Evolutionary conservation across 2,329 filamentous ascomycete species (phyloP).

Genomic region (Neofusicoccum cordaticola): DNA sequence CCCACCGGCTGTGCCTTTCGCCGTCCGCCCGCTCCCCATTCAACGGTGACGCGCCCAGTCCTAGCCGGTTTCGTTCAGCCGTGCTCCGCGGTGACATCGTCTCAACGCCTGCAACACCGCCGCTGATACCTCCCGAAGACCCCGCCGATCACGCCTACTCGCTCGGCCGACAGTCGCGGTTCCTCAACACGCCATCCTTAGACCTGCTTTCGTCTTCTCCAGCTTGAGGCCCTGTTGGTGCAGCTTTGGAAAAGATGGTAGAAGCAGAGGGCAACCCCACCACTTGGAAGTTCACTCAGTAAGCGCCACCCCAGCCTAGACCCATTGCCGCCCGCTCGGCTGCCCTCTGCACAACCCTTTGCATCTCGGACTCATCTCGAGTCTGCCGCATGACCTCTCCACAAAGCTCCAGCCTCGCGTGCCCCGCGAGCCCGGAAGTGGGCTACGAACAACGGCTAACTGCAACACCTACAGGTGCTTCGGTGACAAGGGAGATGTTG

Average conservation of each 20-base stretch:
- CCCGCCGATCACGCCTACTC: slow-evolving; percentile 2
- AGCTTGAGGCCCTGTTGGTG: slow-evolving; percentile 18
- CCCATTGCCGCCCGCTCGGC: neutral
- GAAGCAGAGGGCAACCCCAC: slow-evolving; percentile 91
- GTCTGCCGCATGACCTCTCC: neutral
- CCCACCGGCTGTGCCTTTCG: slow-evolving; percentile 11
- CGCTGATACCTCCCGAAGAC: slow-evolving; percentile 16
- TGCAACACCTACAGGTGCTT: slow-evolving; percentile 69
- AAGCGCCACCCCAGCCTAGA: slow-evolving; percentile 45
- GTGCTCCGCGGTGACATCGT: slow-evolving; percentile 16
- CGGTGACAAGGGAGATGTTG: slow-evolving; percentile 98
- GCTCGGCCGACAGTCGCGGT: slow-evolving; percentile 3
- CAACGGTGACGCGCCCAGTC: slow-evolving; percentile 19
- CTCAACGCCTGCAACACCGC: slow-evolving; percentile 16
- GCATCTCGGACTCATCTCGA: neutral
- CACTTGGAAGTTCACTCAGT: slow-evolving; percentile 99
- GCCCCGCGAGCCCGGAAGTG: neutral
- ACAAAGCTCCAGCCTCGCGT: neutral
- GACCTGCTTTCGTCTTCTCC: slow-evolving; percentile 2
- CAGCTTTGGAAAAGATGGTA: slow-evolving; percentile 69
- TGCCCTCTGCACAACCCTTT: neutral
- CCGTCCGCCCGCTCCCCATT: slow-evolving; percentile 10
- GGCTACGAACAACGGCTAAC: slow-evolving; percentile 1
- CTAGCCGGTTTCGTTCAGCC: slow-evolving; percentile 17
- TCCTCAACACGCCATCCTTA: neutral